A percentile compares a stretch with the other conserved stretches of the same genome.
phyloP scores from a whole-genome alignment of 345 rosid species.

The Gossypium sturtianum region DNA sequence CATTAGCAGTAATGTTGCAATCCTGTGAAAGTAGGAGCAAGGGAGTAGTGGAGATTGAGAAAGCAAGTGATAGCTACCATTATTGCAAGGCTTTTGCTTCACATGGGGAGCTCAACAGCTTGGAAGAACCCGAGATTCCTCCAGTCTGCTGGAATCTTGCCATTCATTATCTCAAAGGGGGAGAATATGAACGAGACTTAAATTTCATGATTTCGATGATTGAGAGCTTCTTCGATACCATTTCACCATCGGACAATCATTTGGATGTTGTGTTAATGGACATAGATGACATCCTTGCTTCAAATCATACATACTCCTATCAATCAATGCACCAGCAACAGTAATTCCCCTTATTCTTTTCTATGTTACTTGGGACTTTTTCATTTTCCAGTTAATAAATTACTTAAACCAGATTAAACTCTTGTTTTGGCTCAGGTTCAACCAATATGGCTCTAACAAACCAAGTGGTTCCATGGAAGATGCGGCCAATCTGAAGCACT shows the following conservation, averaged over 20 bases:
- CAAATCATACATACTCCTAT: slow-evolving; percentile 10
- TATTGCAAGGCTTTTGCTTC: slow-evolving; percentile 47
- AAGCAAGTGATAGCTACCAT: slow-evolving; percentile 27
- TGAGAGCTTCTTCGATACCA: slow-evolving; percentile 37
- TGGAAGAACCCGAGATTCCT: slow-evolving; percentile 43
- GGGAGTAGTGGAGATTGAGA: slow-evolving; percentile 41
- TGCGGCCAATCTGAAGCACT: slow-evolving; percentile 35
- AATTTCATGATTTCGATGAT: slow-evolving; percentile 37
- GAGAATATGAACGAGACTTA: slow-evolving; percentile 50
- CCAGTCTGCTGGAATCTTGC: slow-evolving; percentile 46
- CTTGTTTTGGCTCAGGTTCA: slow-evolving; percentile 22
- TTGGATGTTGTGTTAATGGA: slow-evolving; percentile 58
- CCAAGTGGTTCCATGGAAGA: slow-evolving; percentile 32
- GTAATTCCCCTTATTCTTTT: slow-evolving; percentile 27
- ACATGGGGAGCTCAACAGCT: slow-evolving; percentile 58
- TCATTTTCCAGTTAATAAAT: not conserved
- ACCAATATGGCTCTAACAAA: slow-evolving; percentile 13
- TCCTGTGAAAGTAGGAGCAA: slow-evolving; percentile 47
- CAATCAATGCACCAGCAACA: slow-evolving; percentile 28
- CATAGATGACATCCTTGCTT: slow-evolving; percentile 44
- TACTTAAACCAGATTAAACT: not conserved
- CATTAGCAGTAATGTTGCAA: slow-evolving; percentile 69
- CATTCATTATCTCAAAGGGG: slow-evolving; percentile 34
- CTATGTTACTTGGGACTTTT: not conserved
- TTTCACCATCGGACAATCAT: slow-evolving; percentile 30